phyloP scores from a whole-genome alignment of 2,329 filamentous ascomycete species.

The Neocucurbitaria cava region DNA sequence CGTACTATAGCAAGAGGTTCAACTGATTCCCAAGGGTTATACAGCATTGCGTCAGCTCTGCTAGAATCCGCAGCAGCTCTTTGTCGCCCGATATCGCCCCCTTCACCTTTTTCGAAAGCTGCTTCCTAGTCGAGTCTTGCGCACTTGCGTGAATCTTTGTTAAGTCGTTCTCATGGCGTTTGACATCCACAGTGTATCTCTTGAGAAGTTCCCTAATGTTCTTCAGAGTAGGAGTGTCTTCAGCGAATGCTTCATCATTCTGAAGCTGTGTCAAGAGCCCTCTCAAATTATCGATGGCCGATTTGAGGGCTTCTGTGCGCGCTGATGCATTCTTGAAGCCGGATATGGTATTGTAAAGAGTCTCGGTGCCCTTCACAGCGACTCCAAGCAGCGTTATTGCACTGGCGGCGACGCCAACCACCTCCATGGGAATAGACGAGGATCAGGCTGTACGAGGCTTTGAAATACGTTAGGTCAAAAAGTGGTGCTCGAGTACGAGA shows the following conservation, averaged over 20 bases:
- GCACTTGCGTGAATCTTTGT: background rate
- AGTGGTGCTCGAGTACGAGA: no score
- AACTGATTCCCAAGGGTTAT: background rate
- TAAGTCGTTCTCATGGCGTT: background rate
- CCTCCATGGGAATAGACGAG: background rate
- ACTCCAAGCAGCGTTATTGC: background rate
- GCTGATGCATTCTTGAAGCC: background rate
- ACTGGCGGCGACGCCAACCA: background rate
- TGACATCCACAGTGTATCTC: background rate
- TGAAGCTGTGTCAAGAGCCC: background rate
- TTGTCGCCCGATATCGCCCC: background rate
- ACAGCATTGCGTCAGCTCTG: background rate
- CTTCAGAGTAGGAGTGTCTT: background rate
- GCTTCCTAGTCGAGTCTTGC: background rate
- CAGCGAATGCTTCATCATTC: background rate
- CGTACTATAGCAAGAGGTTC: background rate
- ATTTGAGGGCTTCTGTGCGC: background rate
- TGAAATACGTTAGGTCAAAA: no score
- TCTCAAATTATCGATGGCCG: background rate
- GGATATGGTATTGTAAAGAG: background rate
- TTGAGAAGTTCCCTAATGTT: background rate
- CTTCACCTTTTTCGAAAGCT: background rate
- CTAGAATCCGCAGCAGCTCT: background rate
- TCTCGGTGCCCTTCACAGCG: background rate
- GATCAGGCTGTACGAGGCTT: no score